phyloP scores from a whole-genome alignment of 805 yeast species.

The Clavispora vitiphila region DNA sequence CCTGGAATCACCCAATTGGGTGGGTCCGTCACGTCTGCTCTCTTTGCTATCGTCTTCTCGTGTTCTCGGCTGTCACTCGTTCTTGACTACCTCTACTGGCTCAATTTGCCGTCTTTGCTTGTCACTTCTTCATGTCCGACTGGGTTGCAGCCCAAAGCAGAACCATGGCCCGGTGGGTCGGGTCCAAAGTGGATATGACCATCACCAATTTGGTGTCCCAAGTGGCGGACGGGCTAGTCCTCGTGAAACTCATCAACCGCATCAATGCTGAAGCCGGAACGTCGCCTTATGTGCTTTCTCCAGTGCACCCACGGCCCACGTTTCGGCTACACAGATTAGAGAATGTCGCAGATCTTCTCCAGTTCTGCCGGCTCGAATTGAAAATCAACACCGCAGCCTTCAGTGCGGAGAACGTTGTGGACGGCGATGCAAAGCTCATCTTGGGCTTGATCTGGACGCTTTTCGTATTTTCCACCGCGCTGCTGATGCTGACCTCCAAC shows the following conservation, averaged over 20 bases:
- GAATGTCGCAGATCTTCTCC: conserved; percentile 39
- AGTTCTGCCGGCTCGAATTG: conserved; percentile 35
- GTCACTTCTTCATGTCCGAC: neutral
- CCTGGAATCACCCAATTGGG: no score
- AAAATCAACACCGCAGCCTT: conserved; percentile 40
- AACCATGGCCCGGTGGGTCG: conserved; percentile 49
- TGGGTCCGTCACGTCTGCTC: no score
- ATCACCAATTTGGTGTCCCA: conserved; percentile 26
- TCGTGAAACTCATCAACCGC: conserved; percentile 32
- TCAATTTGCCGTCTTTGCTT: no score
- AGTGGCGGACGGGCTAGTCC: conserved; percentile 36
- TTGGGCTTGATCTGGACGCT: conserved; percentile 48
- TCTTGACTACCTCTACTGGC: no score
- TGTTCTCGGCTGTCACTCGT: no score
- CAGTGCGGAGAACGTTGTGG: conserved; percentile 46
- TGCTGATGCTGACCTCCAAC: conserved; percentile 14
- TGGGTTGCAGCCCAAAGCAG: conserved; percentile 45
- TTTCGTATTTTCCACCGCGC: conserved; percentile 37
- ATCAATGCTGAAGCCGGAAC: conserved; percentile 17
- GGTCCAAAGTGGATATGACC: conserved; percentile 27
- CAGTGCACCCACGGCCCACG: conserved; percentile 33
- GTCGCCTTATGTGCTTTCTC: conserved; percentile 22
- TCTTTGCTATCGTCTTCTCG: no score
- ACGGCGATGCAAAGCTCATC: conserved; percentile 43
- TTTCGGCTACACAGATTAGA: conserved; percentile 44